Percentiles rank a stretch among this genome's conserved stretches.
These are phyloP conservation scores for Gamsiella multidivaricata DNA, from an alignment of 192 early-diverging fungal species.

Conservation along the genomic window DNA sequence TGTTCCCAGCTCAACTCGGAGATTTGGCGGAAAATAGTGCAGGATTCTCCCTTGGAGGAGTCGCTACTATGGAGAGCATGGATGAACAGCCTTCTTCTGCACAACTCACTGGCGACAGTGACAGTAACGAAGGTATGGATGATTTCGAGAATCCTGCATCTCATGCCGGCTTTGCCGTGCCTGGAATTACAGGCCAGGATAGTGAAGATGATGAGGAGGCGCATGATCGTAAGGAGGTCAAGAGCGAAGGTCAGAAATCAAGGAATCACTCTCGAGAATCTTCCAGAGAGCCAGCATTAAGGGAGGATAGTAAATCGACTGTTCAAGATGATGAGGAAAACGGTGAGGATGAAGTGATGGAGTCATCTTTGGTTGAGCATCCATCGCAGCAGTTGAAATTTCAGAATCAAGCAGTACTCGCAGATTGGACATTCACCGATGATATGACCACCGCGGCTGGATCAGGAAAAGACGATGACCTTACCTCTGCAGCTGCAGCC, in stretches of 20 bases:
- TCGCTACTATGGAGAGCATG: conserved; percentile 6
- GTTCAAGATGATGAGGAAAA: conserved; percentile 11
- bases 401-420: conserved; percentile 3
- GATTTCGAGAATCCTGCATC: conserved; percentile 25
- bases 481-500: conserved; percentile 6
- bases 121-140: conserved; percentile 11
- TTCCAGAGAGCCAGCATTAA: conserved; percentile 35
- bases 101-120: neutral
- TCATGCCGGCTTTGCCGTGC: conserved; percentile 1
- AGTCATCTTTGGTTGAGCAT: conserved; percentile 24
- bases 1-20: conserved; percentile 30
- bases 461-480: neutral
- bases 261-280: conserved; percentile 31
- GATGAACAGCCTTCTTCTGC: conserved; percentile 5
- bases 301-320: neutral
- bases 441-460: neutral
- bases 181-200: conserved; percentile 15
- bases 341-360: conserved; percentile 47
- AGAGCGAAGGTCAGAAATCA: neutral
- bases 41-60: conserved; percentile 13
- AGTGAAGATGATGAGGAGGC: conserved; percentile 9
- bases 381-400: conserved; percentile 22
- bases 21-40: conserved; percentile 10
- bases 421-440: conserved; percentile 34
- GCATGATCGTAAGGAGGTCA: conserved; percentile 9